Evolutionary conservation across 169 alveolate genomes (phyloP), one percentile per base, ranked within the genome.

Genomic region (Plasmodium gallinaceum): DNA sequence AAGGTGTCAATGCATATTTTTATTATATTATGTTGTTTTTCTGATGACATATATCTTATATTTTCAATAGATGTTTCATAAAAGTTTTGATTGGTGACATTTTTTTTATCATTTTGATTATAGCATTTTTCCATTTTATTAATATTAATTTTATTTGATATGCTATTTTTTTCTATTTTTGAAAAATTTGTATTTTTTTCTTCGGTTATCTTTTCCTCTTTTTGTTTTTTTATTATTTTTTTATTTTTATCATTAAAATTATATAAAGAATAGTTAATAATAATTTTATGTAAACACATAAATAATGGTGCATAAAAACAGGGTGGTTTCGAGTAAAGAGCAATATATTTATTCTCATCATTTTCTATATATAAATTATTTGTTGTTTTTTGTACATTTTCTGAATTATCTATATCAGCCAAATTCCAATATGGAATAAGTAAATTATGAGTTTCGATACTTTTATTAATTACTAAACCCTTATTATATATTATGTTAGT

Each of bases 351-450:
- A 60, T 86, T 70, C 45, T 86, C 92, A 18, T 86, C 92, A 46
- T 60, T 69, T 46, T 86, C 92, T 18, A 60, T 58, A 20, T 18
- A 32, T 43, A 62, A 69, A 86, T 83, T 51, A 45, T 68, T 86
- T 22, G 60, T 60, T 4, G 74, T 68, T 72, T 86, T 86, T 51
- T 60, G 86, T 8, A 26, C 46, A 7, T 10, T 37, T 65, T 70
- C 92, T 37, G 92, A 20, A 37, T 18, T 48, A 71, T 86, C 92
- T 22, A 66, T 37, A 73, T 86, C 92, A 9, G 54, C 68, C 20
- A 86, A 72, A 73, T 86, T 71, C 92, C 92, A 86, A 65, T 86
- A 86, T 12, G 92, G 92, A 26, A 86, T 86, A 4, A 86, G 48
- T 74, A 86, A 46, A 22, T 48, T 57, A 22, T 66, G 57, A 12